Evolutionary conservation across 2,329 filamentous ascomycete species (phyloP).

Genomic region (Septoria linicola): DNA sequence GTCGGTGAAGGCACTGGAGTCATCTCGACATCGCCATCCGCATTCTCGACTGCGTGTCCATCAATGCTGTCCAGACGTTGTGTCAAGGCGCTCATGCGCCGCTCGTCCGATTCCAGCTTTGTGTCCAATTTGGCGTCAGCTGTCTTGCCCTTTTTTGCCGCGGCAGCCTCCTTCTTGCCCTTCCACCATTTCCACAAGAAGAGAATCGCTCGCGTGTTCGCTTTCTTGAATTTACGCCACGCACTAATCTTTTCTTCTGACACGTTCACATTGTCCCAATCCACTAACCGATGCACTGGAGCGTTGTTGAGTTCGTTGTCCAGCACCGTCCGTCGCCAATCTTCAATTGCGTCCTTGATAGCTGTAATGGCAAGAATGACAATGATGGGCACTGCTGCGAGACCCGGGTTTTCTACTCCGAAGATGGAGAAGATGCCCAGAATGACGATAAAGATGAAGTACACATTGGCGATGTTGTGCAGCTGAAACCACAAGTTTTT

Average conservation of each 20-base stretch:
- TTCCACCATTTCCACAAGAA: constrained; percentile 54
- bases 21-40: constrained; percentile 80
- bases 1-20: constrained; percentile 85
- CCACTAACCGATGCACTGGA: constrained; percentile 81
- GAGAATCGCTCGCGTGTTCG: constrained; percentile 63
- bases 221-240: constrained; percentile 92
- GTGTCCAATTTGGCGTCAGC: constrained; percentile 51
- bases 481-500: constrained; percentile 99
- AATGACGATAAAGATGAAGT: constrained; percentile 96
- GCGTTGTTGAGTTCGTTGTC: constrained; percentile 97
- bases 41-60: constrained; percentile 41
- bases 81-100: constrained; percentile 49
- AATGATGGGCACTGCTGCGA: constrained; percentile 88
- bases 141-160: constrained; percentile 48
- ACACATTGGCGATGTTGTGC: constrained; percentile 97
- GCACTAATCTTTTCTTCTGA: constrained; percentile 78
- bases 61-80: constrained; percentile 44
- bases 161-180: constrained; percentile 41
- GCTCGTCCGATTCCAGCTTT: constrained; percentile 49
- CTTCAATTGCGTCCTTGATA: constrained; percentile 92
- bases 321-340: constrained; percentile 85
- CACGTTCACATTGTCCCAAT: constrained; percentile 92
- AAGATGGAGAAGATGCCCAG: constrained; percentile 94
- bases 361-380: constrained; percentile 86
- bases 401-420: constrained; percentile 81